Percentiles rank a stretch among this genome's conserved stretches.
These are phyloP conservation scores for Pogostemon cablin DNA, from an alignment of 257 asterid genomes.

Conservation along the genomic window DNA sequence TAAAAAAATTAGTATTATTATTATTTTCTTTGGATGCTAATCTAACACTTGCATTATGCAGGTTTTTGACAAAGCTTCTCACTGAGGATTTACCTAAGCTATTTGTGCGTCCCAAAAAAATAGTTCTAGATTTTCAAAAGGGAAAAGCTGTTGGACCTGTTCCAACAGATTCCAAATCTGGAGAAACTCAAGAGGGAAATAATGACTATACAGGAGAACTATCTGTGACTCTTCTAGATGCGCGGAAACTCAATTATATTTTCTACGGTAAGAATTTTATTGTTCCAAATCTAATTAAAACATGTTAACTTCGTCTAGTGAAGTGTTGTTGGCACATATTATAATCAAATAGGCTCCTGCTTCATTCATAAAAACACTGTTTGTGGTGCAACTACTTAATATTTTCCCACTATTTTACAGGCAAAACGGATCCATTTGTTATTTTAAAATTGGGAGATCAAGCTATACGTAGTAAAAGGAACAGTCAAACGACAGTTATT, in stretches of 20 bases:
- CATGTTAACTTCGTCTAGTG: slow-evolving; percentile 25
- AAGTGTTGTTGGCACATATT: slow-evolving; percentile 18
- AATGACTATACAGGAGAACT: slow-evolving; percentile 85
- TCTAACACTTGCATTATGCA: slow-evolving; percentile 35
- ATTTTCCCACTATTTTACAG: slow-evolving; percentile 47
- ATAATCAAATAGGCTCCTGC: slow-evolving; percentile 9
- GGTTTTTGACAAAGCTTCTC: slow-evolving; percentile 91
- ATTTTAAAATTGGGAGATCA: slow-evolving; percentile 86
- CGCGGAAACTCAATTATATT: slow-evolving; percentile 75
- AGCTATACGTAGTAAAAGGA: slow-evolving; percentile 85
- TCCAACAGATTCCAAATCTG: slow-evolving; percentile 49
- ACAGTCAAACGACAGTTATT: slow-evolving; percentile 93
- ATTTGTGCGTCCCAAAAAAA: slow-evolving; percentile 95
- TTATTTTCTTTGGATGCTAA: slow-evolving; percentile 11
- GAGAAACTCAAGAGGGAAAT: slow-evolving; percentile 84
- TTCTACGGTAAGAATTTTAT: slow-evolving; percentile 68
- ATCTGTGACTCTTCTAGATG: slow-evolving; percentile 94
- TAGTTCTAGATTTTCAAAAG: slow-evolving; percentile 88
- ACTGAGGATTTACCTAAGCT: slow-evolving; percentile 92
- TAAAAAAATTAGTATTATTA: no score
- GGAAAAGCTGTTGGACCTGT: slow-evolving; percentile 76
- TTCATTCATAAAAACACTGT: not conserved
- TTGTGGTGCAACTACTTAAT: slow-evolving; percentile 3
- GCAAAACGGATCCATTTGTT: slow-evolving; percentile 95
- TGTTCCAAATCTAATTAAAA: slow-evolving; percentile 8